Conservation (phyloP, 495 filamentous ascomycete genomes). For the Talaromyces wortmannii region DNA sequence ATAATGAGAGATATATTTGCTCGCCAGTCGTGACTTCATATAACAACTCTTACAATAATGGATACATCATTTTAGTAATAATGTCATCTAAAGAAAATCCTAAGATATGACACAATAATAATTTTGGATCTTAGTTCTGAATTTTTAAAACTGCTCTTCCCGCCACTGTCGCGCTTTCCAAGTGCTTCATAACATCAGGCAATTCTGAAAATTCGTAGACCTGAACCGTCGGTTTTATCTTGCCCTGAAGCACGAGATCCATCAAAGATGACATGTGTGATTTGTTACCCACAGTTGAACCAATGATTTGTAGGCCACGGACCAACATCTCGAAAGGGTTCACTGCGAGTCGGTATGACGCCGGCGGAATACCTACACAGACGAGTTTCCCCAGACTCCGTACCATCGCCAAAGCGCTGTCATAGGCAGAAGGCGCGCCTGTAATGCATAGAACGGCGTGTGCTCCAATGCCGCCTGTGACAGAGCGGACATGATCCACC, state of each 20-base stretch:
- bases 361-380: conserved; percentile 35
- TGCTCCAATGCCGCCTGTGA: conserved; percentile 29
- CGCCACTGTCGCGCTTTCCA: conserved; percentile 34
- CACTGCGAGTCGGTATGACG: conserved; percentile 26
- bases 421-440: conserved; percentile 30
- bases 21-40: neutral
- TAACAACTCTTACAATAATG: neutral
- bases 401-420: conserved; percentile 30
- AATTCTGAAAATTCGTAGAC: conserved; percentile 33
- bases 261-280: conserved; percentile 5
- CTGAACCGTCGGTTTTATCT: conserved; percentile 30
- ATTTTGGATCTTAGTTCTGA: conserved; percentile 4
- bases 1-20: neutral
- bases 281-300: conserved; percentile 2
- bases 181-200: conserved; percentile 28
- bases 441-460: conserved; percentile 40
- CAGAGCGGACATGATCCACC: neutral
- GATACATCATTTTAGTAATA: neutral
- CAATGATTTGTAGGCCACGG: conserved; percentile 14
- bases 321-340: conserved; percentile 40
- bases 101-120: neutral
- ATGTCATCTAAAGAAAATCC: neutral
- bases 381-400: conserved; percentile 33
- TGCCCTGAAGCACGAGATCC: conserved; percentile 3
- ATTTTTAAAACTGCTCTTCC: conserved; percentile 35